phyloP scores from a whole-genome alignment of 257 asterid genomes.

The Jaltomata sinuosa region DNA sequence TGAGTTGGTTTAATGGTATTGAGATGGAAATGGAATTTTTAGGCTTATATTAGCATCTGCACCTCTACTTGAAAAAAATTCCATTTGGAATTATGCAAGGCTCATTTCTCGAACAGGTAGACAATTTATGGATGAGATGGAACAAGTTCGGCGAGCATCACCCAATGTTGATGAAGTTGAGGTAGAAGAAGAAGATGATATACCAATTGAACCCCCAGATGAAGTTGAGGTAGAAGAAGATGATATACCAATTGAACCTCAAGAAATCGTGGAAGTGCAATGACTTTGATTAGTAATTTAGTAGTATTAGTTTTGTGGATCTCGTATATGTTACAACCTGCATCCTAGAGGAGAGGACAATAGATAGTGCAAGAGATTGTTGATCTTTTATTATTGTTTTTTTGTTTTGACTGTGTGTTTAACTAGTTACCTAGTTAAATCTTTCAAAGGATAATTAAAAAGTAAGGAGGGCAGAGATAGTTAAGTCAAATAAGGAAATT shows the following conservation, averaged over 20 bases:
- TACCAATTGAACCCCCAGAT: not conserved
- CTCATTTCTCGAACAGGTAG: not conserved
- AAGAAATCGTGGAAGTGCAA: not conserved
- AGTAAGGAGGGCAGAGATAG: no score
- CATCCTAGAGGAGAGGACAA: no score
- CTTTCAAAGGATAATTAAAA: no score
- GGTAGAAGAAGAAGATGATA: not conserved
- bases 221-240: not conserved
- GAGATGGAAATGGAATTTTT: not conserved
- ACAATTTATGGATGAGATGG: not conserved
- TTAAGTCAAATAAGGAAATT: no score
- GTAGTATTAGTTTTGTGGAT: not conserved
- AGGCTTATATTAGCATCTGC: not conserved
- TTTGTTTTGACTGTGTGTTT: no score
- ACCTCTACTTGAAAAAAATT: not conserved
- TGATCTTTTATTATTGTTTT: no score
- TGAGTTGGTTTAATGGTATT: not conserved
- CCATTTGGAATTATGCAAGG: not conserved
- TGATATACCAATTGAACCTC: not conserved
- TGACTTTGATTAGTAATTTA: not conserved
- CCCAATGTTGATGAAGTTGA: no score
- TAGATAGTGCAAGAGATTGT: no score
- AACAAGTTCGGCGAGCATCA: no score
- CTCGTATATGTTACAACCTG: not conserved
- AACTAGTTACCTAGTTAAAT: no score